Base-by-base conservation (phyloP, 164 flowering plant genomes). In the Chimonanthus praecox region DNA sequence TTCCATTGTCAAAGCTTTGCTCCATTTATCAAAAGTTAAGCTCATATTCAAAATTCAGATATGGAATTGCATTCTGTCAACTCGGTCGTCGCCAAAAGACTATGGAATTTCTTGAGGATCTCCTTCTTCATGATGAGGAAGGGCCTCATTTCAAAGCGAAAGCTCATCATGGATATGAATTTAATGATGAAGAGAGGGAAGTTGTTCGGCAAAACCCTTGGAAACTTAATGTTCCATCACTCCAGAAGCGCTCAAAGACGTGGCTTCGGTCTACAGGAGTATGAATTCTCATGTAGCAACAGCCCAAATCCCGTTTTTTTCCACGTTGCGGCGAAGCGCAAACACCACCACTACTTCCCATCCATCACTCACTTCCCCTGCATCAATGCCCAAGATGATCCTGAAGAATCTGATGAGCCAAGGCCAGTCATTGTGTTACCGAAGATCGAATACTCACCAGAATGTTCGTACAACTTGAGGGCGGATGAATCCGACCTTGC, bases 221-320 rank as follows among this genome's bases (percentile, higher is more conserved):
- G 77, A 7, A 78, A 79, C 75, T 72, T 84, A 64, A 74, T 79
- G 20, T 76, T 63, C 73, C 85, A 77, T 47, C 80, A 78, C 49
- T 73, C 80, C 21, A 67, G 50, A 47, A 67, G 73, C 44, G 7
- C 49, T 68, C 8, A 33, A 68, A 13, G 78, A 3, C 81, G 81
- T 73, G 78, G 74, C 72, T 82, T 65, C 54, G 85, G 85, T 74
- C 15, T 63, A 78, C 85, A 79, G 75, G 87, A 85, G 7, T 85
- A 76, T 67, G 90, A 87, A 46, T 87, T 87, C 80, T 87, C 90
- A 16, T 87, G 90, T 82, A 85, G 85, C 71, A 83, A 85, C 70
- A 85, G 87, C 75, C 90, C 88, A 6, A 80, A 79, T 58, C 90
- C 88, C 78, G 83, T 84, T 80, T 84, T 87, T 79, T 84, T 75